Evolutionary conservation across 164 flowering plant species (phyloP).

Genomic region (Dillenia suffruticosa): DNA sequence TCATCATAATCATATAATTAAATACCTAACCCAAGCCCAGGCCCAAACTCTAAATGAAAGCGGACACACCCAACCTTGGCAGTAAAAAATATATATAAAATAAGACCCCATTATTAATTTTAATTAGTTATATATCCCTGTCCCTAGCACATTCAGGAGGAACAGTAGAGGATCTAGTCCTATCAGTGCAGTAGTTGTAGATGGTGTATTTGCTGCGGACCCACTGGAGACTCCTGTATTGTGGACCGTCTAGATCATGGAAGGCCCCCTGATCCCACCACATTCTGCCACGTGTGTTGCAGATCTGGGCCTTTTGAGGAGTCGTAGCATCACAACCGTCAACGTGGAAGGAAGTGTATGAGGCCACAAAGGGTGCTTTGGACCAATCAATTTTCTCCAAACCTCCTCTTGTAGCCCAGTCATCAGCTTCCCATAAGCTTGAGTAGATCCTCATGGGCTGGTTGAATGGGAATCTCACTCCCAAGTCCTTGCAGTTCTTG

Average conservation of each 20-base stretch:
- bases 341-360: conserved; percentile 34
- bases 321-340: conserved; percentile 38
- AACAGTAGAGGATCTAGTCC: conserved; percentile 13
- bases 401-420: conserved; percentile 52
- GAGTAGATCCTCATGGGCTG: conserved; percentile 48
- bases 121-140: background rate
- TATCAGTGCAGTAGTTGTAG: conserved; percentile 27
- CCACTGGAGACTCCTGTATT: conserved; percentile 17
- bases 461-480: conserved; percentile 36
- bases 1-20: too few relatives aligned
- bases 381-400: conserved; percentile 43
- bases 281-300: conserved; percentile 19
- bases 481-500: conserved; percentile 36
- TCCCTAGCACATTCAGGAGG: conserved; percentile 27
- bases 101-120: too few relatives aligned
- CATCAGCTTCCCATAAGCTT: conserved; percentile 44
- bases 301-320: conserved; percentile 12
- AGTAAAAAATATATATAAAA: too few relatives aligned
- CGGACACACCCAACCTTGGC: too few relatives aligned
- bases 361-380: conserved; percentile 37
- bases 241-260: conserved; percentile 23
- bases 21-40: too few relatives aligned
- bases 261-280: conserved; percentile 34
- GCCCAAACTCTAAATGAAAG: too few relatives aligned
- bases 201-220: conserved; percentile 21